Evolutionary conservation across 202 grass and related monocot species (phyloP).

Genomic region (Musa balbisiana): DNA sequence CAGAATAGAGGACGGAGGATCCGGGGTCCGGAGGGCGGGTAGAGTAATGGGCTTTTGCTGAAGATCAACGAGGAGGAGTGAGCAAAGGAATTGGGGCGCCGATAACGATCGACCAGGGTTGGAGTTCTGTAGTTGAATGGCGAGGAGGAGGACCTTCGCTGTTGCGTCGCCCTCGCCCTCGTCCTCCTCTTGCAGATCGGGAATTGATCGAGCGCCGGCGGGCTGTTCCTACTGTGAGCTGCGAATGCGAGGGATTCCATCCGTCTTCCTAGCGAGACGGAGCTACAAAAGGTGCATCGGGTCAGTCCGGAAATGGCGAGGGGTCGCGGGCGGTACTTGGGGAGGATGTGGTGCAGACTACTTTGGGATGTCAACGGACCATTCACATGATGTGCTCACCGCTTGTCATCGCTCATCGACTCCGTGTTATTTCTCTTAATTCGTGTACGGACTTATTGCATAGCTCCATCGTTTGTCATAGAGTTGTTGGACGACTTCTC

Average conservation of each 20-base stretch:
- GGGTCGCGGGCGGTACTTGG: not conserved
- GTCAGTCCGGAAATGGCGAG: no score
- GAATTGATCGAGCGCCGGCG: not conserved
- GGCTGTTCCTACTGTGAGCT: not conserved
- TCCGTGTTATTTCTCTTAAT: no score
- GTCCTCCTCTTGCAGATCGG: not conserved
- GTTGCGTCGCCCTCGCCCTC: no score
- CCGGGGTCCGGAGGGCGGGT: not conserved
- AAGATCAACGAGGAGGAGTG: not conserved
- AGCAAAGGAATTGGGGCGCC: not conserved
- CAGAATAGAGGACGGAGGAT: not conserved
- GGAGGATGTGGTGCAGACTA: not conserved
- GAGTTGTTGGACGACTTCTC: no score
- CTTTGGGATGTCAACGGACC: not conserved
- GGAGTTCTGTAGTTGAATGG: not conserved
- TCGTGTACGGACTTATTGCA: no score
- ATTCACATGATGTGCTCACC: not conserved
- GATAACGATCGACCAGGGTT: not conserved
- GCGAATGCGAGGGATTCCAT: conserved; percentile 4
- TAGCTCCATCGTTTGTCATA: no score
- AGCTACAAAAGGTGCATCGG: no score
- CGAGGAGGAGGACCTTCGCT: not conserved
- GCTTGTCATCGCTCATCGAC: not conserved
- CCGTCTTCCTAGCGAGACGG: not conserved
- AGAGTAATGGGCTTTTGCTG: not conserved